Evolutionary conservation across 257 asterid genomes (phyloP), one percentile per base, ranked within the genome.

Genomic region (Solanum pinnatisectum): DNA sequence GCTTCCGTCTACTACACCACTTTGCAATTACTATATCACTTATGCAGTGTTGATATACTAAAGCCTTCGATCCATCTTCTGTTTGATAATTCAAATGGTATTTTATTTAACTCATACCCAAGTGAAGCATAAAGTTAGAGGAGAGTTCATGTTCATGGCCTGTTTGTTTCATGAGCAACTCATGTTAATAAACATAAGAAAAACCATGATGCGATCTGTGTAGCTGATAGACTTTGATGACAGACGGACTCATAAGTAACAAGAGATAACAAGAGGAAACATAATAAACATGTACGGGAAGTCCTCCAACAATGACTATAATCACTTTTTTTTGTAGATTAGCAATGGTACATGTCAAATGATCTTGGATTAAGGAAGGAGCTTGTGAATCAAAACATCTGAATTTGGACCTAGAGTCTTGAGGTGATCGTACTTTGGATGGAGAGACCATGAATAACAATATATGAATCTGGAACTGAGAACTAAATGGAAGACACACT

Each of bases 1-100:
- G 16, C 2, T 13, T 67, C 20, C 36, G 72, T 67, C 5, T 25
- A 67, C 8, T 27, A 12, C 15, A 2, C 2, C 18, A 11, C 33
- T 67, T 10, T n/a, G 36, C 73, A 65, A 67, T 13, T 70, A 6
- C 76, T 30, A 15, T 70, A 0, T 3, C 22, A 14, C 22, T 52
- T 0, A 16, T 52, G 8, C 23, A 52, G 23, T 0, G 0, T 16
- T 52, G 63, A 18, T 52, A 18, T 52, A 18, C 60, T 5, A 2
- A 5, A 52, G 20, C 74, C 74, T 27, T n/a, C 10, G 72, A 2
- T 36, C 37, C 37, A 14, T 30, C 76, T 30, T 15, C 32, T 70
- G 20, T 70, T 14, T 14, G 22, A 6, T 30, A 39, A 30, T 27
- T 30, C 76, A 16, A 68, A 12, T 11, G 39, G 23, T 6, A 3